Percentiles rank a stretch among this genome's conserved stretches.
Evolutionary conservation across 371 early-diverging fungal genomes (phyloP).

Genomic region (Syncephalastrum sp.): DNA sequence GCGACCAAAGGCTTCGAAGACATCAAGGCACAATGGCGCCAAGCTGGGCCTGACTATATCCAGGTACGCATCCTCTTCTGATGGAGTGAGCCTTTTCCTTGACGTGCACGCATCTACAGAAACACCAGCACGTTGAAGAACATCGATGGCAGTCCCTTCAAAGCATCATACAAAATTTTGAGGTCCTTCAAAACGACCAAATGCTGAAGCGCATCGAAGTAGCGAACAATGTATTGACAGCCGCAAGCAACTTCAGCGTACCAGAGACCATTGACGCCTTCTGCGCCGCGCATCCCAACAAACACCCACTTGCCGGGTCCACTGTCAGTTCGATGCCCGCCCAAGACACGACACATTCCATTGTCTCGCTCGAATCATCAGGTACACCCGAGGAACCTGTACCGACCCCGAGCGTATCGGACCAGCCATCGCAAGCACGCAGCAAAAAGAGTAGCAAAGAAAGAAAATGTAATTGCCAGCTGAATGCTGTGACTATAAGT

Average conservation of each 20-base stretch:
- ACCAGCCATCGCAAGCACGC: constrained; percentile 6
- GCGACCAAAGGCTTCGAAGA: constrained; percentile 24
- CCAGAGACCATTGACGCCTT: constrained; percentile 27
- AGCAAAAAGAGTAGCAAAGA: constrained; percentile 17
- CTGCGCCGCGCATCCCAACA: constrained; percentile 9
- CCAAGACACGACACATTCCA: constrained; percentile 8
- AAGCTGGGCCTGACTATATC: constrained; percentile 42
- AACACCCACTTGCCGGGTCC: background rate
- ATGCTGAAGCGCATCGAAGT: constrained; percentile 41
- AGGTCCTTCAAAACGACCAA: constrained; percentile 48
- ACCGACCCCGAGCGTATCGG: constrained; percentile 19
- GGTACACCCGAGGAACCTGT: constrained; percentile 9
- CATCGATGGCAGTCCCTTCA: constrained; percentile 40
- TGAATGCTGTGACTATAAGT: constrained; percentile 8
- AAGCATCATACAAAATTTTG: constrained; percentile 36
- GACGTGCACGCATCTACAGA: constrained; percentile 18
- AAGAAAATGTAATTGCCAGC: constrained; percentile 15
- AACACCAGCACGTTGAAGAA: constrained; percentile 51
- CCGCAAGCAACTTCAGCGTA: constrained; percentile 20
- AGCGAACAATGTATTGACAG: constrained; percentile 17
- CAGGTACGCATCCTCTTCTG: constrained; percentile 21
- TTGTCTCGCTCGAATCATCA: constrained; percentile 12
- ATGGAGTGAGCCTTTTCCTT: background rate
- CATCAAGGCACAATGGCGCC: constrained; percentile 36
- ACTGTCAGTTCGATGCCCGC: background rate